Evolutionary conservation across 306 rosid genomes (phyloP).

Genomic region (Rubus parviflorus): DNA sequence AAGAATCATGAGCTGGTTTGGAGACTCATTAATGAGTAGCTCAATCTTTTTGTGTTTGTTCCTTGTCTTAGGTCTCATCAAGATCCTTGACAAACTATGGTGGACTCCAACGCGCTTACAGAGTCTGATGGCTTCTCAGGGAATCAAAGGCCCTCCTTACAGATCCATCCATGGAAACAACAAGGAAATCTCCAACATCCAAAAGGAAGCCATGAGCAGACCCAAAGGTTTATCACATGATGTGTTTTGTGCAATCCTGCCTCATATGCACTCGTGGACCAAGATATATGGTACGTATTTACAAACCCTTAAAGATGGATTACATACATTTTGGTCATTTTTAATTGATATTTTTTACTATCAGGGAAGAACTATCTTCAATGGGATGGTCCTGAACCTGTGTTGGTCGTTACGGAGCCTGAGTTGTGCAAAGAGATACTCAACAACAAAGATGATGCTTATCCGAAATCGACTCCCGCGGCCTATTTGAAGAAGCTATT

Average conservation of each 20-base stretch:
- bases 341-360: no score
- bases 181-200: constrained; percentile 21
- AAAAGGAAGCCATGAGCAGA: constrained; percentile 16
- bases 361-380: constrained; percentile 25
- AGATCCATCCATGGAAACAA: constrained; percentile 21
- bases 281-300: neutral
- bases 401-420: constrained; percentile 31
- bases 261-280: constrained; percentile 10
- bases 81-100: constrained; percentile 16
- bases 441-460: constrained; percentile 11
- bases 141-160: constrained; percentile 33
- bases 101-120: constrained; percentile 21
- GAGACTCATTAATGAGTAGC: neutral
- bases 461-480: neutral
- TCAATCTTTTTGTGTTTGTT: neutral
- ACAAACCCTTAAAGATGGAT: no score
- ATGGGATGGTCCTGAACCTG: constrained; percentile 30
- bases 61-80: neutral
- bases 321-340: neutral
- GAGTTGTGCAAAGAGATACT: constrained; percentile 31
- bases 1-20: neutral
- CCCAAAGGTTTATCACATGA: constrained; percentile 23
- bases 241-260: constrained; percentile 18
- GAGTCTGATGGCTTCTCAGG: constrained; percentile 1
- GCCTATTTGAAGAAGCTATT: constrained; percentile 15